Evolutionary conservation across 257 asterid species (phyloP).

Genomic region (Capsicum rhomboideum): DNA sequence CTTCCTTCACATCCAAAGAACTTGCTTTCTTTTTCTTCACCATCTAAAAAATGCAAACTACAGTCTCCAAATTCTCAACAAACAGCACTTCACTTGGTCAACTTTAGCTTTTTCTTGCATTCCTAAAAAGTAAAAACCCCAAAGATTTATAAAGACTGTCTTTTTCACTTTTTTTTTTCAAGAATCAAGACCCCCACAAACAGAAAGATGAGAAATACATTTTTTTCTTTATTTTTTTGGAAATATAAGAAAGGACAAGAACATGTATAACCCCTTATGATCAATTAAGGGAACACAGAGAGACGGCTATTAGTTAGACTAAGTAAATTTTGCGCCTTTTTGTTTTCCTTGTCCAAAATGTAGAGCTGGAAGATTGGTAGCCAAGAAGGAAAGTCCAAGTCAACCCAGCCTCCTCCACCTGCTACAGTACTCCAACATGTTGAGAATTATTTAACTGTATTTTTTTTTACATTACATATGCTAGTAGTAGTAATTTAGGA

Average conservation of each 20-base stretch:
- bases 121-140: not conserved
- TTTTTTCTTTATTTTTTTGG: not conserved
- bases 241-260: not conserved
- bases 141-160: not conserved
- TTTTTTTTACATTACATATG: too few relatives aligned
- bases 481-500: too few relatives aligned
- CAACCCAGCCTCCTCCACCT: constrained; percentile 5
- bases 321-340: not conserved
- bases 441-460: too few relatives aligned
- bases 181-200: not conserved
- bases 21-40: constrained; percentile 49
- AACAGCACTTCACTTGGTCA: not conserved
- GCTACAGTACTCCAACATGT: not conserved
- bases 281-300: constrained; percentile 4
- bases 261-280: not conserved
- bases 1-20: constrained; percentile 32
- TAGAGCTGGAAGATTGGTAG: not conserved
- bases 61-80: not conserved
- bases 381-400: constrained; percentile 11
- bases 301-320: not conserved
- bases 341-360: not conserved
- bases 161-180: not conserved
- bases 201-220: not conserved
- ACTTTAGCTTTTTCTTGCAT: not conserved
- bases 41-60: constrained; percentile 19